Percentiles rank a stretch among this genome's conserved stretches.
Evolutionary conservation across 140 eudicot species (phyloP).

Genomic region (Cichorium intybus): DNA sequence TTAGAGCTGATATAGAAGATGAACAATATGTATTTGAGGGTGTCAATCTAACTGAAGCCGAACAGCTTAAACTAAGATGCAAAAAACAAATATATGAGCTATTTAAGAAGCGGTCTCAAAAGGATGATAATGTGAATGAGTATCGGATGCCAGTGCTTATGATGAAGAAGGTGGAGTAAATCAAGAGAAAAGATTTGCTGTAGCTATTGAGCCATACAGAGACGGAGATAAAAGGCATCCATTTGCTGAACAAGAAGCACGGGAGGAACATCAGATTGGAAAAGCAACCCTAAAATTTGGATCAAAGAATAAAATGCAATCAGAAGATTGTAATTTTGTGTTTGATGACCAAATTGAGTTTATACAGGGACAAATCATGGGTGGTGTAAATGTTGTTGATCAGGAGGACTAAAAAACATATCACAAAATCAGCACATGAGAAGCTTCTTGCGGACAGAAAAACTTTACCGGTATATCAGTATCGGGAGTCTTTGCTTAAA

Average conservation of each 20-base stretch:
- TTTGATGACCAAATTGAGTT: conserved; percentile 65
- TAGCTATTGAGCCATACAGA: conserved; percentile 49
- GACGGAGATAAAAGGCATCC: conserved; percentile 50
- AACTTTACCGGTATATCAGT: conserved; percentile 53
- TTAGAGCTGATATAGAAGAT: conserved; percentile 51
- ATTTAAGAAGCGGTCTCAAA: conserved; percentile 42
- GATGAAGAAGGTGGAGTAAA: conserved; percentile 54
- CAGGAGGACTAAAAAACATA: conserved; percentile 14
- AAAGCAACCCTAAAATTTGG: conserved; percentile 61
- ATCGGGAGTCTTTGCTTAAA: conserved; percentile 45
- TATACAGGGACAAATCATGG: conserved; percentile 44
- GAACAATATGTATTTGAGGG: conserved; percentile 43
- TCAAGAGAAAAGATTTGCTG: conserved; percentile 65
- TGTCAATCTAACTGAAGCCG: conserved; percentile 49
- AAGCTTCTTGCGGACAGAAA: conserved; percentile 62
- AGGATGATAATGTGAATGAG: conserved; percentile 31
- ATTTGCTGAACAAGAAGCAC: conserved; percentile 46
- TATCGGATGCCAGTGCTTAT: conserved; percentile 62
- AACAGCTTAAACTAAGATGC: conserved; percentile 36
- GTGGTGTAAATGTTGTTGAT: conserved; percentile 37
- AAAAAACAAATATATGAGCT: conserved; percentile 45
- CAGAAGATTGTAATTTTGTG: conserved; percentile 48
- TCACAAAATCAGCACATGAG: conserved; percentile 43
- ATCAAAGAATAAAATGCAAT: conserved; percentile 38
- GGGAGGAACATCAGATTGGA: conserved; percentile 71